Evolutionary conservation across 2,329 filamentous ascomycete genomes (phyloP).

Genomic region (Claviceps sorghi): DNA sequence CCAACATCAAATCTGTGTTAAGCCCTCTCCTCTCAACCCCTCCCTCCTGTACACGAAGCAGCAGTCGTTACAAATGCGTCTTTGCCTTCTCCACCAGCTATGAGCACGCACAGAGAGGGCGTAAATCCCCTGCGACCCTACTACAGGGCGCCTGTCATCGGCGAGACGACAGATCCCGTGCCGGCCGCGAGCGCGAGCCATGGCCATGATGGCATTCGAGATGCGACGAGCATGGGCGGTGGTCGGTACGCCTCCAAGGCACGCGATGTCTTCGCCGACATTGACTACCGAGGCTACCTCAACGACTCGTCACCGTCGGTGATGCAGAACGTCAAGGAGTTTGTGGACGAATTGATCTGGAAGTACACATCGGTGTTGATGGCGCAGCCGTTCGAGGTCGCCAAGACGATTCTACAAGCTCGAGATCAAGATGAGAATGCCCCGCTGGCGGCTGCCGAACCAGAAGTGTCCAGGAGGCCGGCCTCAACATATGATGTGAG

Average conservation of each 20-base stretch:
- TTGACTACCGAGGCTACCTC: conserved; percentile 84
- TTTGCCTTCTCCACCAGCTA: conserved; percentile 17
- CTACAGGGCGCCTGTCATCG: conserved; percentile 48
- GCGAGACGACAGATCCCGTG: conserved; percentile 26
- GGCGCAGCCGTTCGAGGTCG: conserved; percentile 92
- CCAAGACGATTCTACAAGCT: conserved; percentile 83
- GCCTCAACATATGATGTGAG: conserved; percentile 24
- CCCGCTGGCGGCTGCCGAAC: conserved; percentile 11
- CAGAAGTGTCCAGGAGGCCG: conserved; percentile 15
- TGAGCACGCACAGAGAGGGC: conserved; percentile 31
- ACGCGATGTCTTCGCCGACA: conserved; percentile 73
- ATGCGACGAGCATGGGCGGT: conserved; percentile 22
- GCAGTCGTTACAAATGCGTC: conserved; percentile 11
- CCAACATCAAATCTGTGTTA: background rate
- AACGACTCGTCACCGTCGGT: conserved; percentile 61
- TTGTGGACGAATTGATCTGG: conserved; percentile 77
- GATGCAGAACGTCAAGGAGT: conserved; percentile 57
- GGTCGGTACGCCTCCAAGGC: conserved; percentile 38
- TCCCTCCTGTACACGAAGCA: background rate
- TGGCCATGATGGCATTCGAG: conserved; percentile 30
- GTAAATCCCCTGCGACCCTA: conserved; percentile 55
- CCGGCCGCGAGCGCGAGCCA: conserved; percentile 22
- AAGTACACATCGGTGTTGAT: conserved; percentile 82
- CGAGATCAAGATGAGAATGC: conserved; percentile 39
- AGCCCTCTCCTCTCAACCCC: too few relatives aligned